Percentiles rank a stretch among this genome's conserved stretches.
Conservation (phyloP, 2,329 filamentous ascomycete species). For the Coccinonectria pachysandricola region DNA sequence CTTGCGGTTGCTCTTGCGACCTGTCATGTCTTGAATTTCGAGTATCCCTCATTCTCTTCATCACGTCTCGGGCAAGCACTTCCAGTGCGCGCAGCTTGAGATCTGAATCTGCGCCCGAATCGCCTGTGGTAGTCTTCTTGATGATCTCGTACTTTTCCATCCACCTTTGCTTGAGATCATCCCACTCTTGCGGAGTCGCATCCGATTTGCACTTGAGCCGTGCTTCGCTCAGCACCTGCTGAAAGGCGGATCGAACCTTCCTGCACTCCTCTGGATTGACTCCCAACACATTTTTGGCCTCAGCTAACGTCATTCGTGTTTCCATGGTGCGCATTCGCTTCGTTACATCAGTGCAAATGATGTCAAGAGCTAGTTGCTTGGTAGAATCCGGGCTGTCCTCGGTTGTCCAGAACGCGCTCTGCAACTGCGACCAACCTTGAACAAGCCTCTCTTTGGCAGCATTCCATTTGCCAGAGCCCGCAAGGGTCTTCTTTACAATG, state of each 20-base stretch:
- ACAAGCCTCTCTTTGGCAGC: conserved; percentile 58
- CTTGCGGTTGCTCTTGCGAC: conserved; percentile 2
- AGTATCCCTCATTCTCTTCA: conserved; percentile 66
- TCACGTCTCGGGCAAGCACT: conserved; percentile 62
- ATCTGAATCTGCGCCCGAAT: conserved; percentile 40
- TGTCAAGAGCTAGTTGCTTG: conserved; percentile 61
- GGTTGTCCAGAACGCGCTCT: conserved; percentile 47
- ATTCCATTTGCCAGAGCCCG: conserved; percentile 65
- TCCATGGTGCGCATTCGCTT: conserved; percentile 62
- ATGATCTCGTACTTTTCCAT: conserved; percentile 46
- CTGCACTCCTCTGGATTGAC: conserved; percentile 39
- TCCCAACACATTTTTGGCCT: conserved; percentile 55
- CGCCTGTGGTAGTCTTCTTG: conserved; percentile 39
- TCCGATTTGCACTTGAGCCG: conserved; percentile 66
- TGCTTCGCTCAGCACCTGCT: conserved; percentile 52
- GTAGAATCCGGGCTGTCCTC: conserved; percentile 47
- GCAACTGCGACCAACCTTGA: conserved; percentile 52
- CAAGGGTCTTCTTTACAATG: conserved; percentile 66
- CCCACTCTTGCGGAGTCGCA: conserved; percentile 61
- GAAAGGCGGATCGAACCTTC: conserved; percentile 54
- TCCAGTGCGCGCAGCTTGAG: conserved; percentile 57
- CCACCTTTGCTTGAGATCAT: conserved; percentile 59
- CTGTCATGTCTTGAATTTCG: conserved; percentile 42
- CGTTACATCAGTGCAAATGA: conserved; percentile 72
- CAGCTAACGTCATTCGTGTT: conserved; percentile 58